Conservation (phyloP, 176 grass and related monocot species). For the Phoenix dactylifera region DNA sequence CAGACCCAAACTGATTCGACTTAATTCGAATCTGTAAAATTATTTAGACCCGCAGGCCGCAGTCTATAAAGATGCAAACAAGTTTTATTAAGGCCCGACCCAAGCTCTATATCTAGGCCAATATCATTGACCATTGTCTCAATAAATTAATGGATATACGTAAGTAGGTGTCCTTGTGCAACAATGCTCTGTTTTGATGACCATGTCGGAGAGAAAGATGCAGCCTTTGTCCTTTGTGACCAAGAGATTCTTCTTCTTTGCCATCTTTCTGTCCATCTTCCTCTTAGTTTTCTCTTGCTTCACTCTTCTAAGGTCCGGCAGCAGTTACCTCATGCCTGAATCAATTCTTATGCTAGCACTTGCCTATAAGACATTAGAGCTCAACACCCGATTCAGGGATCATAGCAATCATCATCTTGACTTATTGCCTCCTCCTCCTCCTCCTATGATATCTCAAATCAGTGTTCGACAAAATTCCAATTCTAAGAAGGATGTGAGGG, state of each 20-base stretch:
- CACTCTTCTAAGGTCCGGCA: constrained; percentile 48
- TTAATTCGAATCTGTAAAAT: no score
- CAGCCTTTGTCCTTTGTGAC: constrained; percentile 34
- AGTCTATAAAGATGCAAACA: no score
- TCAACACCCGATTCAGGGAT: background rate
- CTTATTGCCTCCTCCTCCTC: background rate
- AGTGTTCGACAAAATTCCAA: background rate
- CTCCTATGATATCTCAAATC: background rate
- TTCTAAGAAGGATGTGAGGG: background rate
- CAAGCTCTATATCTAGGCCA: no score
- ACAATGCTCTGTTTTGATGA: background rate
- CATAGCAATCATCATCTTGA: background rate
- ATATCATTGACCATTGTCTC: no score
- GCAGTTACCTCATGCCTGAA: constrained; percentile 19
- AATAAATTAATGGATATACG: no score
- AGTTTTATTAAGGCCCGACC: no score
- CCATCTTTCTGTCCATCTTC: constrained; percentile 26
- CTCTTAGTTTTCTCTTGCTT: constrained; percentile 47
- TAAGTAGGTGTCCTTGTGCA: no score
- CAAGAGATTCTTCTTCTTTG: constrained; percentile 41
- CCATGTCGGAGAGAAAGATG: constrained; percentile 43
- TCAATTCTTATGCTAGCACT: constrained; percentile 21
- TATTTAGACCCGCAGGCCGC: no score
- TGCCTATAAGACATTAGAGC: constrained; percentile 10
- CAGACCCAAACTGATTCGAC: no score